A percentile compares a stretch with the other conserved stretches of the same genome.
phyloP scores from a whole-genome alignment of 441 rosid genomes.

The Lepidium campestre region DNA sequence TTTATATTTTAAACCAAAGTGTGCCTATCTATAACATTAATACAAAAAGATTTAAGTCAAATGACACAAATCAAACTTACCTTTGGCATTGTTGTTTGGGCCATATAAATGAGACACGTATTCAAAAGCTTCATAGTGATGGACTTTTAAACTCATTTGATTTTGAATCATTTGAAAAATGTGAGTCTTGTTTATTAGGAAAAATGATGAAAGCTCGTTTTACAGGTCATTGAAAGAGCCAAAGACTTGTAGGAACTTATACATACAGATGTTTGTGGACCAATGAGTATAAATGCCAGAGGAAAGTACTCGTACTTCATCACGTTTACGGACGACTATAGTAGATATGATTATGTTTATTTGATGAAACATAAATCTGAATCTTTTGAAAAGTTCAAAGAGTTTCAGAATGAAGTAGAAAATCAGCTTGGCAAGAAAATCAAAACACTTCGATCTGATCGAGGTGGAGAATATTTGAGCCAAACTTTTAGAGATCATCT shows the following conservation, averaged over 20 bases:
- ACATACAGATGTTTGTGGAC: background rate
- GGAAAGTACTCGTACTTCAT: too few relatives aligned
- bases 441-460: too few relatives aligned
- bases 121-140: too few relatives aligned
- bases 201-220: background rate
- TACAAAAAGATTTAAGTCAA: background rate
- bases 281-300: background rate
- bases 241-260: background rate
- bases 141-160: background rate
- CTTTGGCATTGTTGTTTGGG: background rate
- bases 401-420: too few relatives aligned
- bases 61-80: background rate
- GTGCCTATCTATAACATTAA: background rate
- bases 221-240: background rate
- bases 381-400: too few relatives aligned
- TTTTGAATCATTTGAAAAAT: background rate
- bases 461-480: too few relatives aligned
- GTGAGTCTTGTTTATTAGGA: background rate
- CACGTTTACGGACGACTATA: too few relatives aligned
- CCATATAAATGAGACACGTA: background rate
- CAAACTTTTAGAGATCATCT: background rate
- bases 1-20: background rate
- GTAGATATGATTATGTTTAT: too few relatives aligned
- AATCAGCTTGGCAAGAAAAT: too few relatives aligned
- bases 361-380: too few relatives aligned